A percentile compares a stretch with the other conserved stretches of the same genome.
phyloP scores from a whole-genome alignment of 768 basidiomycete species.

The Psilocybe tampanensis region DNA sequence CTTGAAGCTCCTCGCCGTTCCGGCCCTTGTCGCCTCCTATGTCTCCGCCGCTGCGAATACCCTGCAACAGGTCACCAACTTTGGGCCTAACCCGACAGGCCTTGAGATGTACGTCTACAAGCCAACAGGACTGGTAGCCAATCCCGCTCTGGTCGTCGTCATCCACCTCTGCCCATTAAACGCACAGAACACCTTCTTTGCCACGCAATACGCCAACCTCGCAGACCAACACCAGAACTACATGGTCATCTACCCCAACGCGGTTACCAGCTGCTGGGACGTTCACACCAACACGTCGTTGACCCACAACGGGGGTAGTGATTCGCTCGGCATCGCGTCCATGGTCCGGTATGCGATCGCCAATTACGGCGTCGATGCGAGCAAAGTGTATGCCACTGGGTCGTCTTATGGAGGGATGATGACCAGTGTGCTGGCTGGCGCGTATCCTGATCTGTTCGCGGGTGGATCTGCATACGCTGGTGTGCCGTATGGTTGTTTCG shows the following conservation, averaged over 20 bases:
- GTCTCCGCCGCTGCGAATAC: constrained; percentile 30
- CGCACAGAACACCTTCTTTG: constrained; percentile 51
- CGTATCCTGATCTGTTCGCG: constrained; percentile 55
- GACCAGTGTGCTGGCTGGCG: constrained; percentile 56
- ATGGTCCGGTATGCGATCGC: constrained; percentile 49
- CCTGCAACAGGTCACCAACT: constrained; percentile 45
- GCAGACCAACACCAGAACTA: constrained; percentile 47
- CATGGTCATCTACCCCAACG: constrained; percentile 54
- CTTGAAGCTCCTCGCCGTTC: too few species aligned
- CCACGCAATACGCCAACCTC: constrained; percentile 50
- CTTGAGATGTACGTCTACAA: constrained; percentile 50
- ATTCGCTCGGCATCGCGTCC: constrained; percentile 52
- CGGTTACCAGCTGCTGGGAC: constrained; percentile 52
- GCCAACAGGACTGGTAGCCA: constrained; percentile 37
- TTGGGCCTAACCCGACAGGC: constrained; percentile 55
- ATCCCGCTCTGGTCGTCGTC: constrained; percentile 52
- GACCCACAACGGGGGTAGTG: constrained; percentile 58
- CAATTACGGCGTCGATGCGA: constrained; percentile 47
- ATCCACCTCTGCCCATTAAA: constrained; percentile 56
- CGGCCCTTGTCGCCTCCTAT: constrained; percentile 18
- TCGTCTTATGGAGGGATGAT: constrained; percentile 61
- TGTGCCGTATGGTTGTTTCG: constrained; percentile 46
- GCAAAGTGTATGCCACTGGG: constrained; percentile 52
- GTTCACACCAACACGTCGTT: constrained; percentile 51
- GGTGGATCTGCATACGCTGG: constrained; percentile 54